phyloP scores from a whole-genome alignment of 140 eudicot species.

The Senecio squalidus region DNA sequence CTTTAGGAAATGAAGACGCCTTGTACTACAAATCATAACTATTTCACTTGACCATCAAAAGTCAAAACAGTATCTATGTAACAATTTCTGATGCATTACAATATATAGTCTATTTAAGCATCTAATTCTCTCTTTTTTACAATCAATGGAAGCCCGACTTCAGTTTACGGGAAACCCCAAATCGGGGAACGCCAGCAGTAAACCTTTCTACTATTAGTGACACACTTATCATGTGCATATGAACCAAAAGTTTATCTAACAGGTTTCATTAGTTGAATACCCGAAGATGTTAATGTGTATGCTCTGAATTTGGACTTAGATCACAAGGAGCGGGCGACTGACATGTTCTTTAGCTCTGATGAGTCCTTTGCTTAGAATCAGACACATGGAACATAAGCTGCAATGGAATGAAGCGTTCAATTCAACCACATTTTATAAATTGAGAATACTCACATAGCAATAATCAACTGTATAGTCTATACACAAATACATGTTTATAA shows the following conservation, averaged over 20 bases:
- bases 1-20: no score
- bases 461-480: neutral
- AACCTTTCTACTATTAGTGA: neutral
- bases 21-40: no score
- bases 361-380: conserved; percentile 55
- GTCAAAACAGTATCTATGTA: neutral
- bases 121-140: neutral
- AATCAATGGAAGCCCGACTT: neutral
- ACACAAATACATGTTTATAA: neutral
- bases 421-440: neutral
- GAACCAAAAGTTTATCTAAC: neutral
- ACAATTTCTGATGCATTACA: neutral
- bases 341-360: conserved; percentile 21
- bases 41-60: neutral
- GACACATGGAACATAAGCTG: conserved; percentile 95
- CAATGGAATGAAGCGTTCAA: conserved; percentile 13
- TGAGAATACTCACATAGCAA: neutral
- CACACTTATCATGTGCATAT: neutral
- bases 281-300: neutral
- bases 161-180: neutral
- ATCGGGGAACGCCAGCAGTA: neutral
- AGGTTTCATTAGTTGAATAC: no score
- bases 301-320: neutral
- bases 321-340: neutral
- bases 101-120: neutral